These are phyloP conservation scores for Claviceps digitariae DNA, from an alignment of 2,329 filamentous ascomycete species.

Conservation along the genomic window DNA sequence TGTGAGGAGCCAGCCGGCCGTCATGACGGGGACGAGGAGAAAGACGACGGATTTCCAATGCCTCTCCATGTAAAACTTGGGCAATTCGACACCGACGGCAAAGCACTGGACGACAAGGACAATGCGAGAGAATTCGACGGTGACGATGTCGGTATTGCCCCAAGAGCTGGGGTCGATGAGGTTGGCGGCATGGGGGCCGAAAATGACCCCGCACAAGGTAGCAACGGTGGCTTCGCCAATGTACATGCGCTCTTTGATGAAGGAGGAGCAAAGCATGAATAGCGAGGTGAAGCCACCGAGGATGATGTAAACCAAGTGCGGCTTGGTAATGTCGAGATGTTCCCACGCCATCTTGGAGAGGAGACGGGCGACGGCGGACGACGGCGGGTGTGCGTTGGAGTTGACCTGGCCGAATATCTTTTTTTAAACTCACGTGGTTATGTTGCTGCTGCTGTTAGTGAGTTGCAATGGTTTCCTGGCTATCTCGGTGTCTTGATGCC, in stretches of 20 bases:
- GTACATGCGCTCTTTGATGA: conserved; percentile 97
- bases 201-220: conserved; percentile 76
- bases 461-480: neutral
- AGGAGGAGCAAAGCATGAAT: conserved; percentile 96
- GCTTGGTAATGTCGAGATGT: conserved; percentile 75
- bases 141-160: conserved; percentile 77
- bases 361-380: too few species aligned
- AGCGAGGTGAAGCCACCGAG: conserved; percentile 92
- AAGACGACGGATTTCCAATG: conserved; percentile 91
- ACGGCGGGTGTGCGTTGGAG: too few species aligned
- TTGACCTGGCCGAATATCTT: neutral
- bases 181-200: conserved; percentile 72
- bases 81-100: conserved; percentile 79
- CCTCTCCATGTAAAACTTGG: conserved; percentile 91
- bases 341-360: conserved; percentile 54
- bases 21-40: conserved; percentile 91
- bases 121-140: conserved; percentile 78
- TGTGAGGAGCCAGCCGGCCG: conserved; percentile 84
- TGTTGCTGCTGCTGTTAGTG: too few species aligned
- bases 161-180: conserved; percentile 64
- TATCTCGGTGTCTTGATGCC: neutral
- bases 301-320: conserved; percentile 97
- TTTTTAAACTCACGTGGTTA: neutral
- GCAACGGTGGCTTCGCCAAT: conserved; percentile 97
- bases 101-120: conserved; percentile 89